A percentile compares a stretch with the other conserved stretches of the same genome.
Conservation (phyloP, 257 asterid genomes). For the Ehretia macrophylla region DNA sequence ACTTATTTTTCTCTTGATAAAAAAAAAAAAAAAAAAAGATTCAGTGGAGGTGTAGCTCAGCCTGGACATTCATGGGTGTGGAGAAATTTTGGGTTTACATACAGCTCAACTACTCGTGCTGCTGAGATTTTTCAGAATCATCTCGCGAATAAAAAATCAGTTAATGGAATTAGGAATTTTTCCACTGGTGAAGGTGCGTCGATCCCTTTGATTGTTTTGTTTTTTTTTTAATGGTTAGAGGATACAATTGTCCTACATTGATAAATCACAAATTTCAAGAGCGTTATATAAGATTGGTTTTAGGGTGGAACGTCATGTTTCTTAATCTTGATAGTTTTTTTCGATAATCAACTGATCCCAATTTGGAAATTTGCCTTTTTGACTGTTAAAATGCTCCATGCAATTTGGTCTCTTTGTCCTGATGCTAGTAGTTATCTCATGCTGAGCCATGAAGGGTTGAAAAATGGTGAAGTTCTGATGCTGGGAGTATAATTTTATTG, state of each 20-base stretch:
- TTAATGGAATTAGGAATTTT: background rate
- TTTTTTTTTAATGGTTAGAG: background rate
- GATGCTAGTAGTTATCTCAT: no score
- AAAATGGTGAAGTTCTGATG: no score
- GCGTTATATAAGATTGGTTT: no score
- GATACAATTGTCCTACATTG: background rate
- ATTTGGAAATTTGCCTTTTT: background rate
- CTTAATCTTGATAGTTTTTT: background rate
- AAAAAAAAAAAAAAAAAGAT: background rate
- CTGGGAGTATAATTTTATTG: no score
- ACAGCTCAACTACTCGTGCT: constrained; percentile 4
- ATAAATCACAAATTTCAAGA: background rate
- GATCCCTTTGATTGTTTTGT: background rate
- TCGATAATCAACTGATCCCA: no score
- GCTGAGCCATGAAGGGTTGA: no score
- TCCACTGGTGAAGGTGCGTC: constrained; percentile 3
- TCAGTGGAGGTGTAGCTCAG: background rate
- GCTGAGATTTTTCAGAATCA: background rate
- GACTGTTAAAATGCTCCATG: background rate
- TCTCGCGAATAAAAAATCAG: background rate
- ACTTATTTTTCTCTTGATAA: background rate
- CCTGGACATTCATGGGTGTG: background rate
- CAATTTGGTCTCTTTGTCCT: background rate
- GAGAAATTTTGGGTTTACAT: background rate
- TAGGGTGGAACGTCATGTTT: no score